A percentile compares a stretch with the other conserved stretches of the same genome.
Evolutionary conservation across 192 early-diverging fungal genomes (phyloP).

Genomic region (Chytriomyces sp.): DNA sequence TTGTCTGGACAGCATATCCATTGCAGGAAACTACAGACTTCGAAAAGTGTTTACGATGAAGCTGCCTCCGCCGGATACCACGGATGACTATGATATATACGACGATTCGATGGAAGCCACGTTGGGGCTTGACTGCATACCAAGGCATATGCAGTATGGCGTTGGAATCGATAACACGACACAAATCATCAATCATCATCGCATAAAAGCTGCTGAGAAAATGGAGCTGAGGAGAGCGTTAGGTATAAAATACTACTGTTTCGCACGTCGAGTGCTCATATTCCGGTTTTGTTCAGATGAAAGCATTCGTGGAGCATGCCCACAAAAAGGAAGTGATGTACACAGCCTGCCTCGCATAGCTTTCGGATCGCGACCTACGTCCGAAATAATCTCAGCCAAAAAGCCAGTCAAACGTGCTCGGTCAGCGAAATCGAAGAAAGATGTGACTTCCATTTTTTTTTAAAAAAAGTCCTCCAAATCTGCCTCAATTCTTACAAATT

Average conservation of each 20-base stretch:
- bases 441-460: neutral
- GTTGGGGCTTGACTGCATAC: slow-evolving; percentile 28
- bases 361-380: slow-evolving; percentile 23
- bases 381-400: slow-evolving; percentile 3
- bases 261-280: no score
- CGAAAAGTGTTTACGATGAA: slow-evolving; percentile 54
- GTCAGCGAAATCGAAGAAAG: slow-evolving; percentile 9
- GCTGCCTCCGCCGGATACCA: slow-evolving; percentile 30
- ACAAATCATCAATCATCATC: slow-evolving; percentile 20
- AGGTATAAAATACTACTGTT: neutral
- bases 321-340: no score
- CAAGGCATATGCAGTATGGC: slow-evolving; percentile 24
- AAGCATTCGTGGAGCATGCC: no score
- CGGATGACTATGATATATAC: slow-evolving; percentile 19
- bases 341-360: slow-evolving; percentile 4
- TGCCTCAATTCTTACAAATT: neutral
- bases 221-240: slow-evolving; percentile 10
- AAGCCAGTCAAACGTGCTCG: neutral
- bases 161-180: slow-evolving; percentile 24
- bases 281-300: no score
- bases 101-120: neutral
- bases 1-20: slow-evolving; percentile 39
- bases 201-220: slow-evolving; percentile 28
- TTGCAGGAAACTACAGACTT: slow-evolving; percentile 44
- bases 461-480: neutral